Evolutionary conservation across 768 basidiomycete species (phyloP).

Genomic region (Trametopsis cervina): DNA sequence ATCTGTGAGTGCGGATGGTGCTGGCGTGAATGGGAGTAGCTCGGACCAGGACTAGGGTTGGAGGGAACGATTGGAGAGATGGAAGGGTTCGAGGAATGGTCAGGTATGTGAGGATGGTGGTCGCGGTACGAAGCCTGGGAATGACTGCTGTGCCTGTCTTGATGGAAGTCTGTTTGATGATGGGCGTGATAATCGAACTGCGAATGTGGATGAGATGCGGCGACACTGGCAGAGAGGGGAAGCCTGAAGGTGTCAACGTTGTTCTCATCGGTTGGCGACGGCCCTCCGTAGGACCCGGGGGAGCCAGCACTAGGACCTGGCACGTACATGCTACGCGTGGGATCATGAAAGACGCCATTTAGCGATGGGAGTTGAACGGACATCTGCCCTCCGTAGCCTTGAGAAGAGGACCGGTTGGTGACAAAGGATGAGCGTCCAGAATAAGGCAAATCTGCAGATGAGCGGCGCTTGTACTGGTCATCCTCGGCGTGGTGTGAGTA

Average conservation of each 20-base stretch:
- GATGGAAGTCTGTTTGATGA: constrained; percentile 1
- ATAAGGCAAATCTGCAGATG: not conserved
- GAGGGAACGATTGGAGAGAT: not conserved
- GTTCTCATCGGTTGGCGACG: not conserved
- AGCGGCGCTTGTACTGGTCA: not conserved
- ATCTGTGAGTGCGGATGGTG: not conserved
- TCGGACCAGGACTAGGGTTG: not conserved
- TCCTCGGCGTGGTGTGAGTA: not conserved
- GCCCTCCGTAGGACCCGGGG: constrained; percentile 1
- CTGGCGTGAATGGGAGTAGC: not conserved
- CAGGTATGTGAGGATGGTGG: constrained; percentile 6
- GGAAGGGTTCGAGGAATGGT: not conserved
- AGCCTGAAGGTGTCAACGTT: not conserved
- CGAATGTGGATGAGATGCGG: not conserved
- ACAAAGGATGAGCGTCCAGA: not conserved
- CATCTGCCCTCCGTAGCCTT: not conserved
- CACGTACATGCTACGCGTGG: not conserved
- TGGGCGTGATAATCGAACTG: not conserved
- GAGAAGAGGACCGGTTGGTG: not conserved
- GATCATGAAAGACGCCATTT: not conserved
- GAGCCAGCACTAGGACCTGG: not conserved
- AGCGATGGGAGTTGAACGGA: not conserved
- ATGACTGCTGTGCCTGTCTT: constrained; percentile 3
- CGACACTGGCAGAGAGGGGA: not conserved
- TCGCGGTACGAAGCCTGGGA: constrained; percentile 11